Evolutionary conservation across 164 flowering plant genomes (phyloP), one percentile per base, ranked within the genome.

Genomic region (Litsea cubeba): DNA sequence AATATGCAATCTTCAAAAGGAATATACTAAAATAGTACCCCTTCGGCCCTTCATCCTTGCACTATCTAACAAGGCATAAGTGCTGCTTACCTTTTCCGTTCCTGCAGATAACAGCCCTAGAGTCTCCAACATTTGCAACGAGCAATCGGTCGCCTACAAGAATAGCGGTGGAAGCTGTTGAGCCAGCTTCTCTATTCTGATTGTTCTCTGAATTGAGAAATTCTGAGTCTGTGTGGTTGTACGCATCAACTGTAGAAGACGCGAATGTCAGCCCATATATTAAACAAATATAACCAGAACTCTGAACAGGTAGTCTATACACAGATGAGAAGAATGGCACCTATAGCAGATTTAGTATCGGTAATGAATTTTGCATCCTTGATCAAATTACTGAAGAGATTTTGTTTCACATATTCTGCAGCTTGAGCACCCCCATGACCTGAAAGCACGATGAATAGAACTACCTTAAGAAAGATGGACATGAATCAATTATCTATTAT

Each of bases 381-480:
- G 80, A 95, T 91, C 81, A 95, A 86, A 84, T 93, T 91, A 76
- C 92, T 93, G 84, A 91, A 95, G 72, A 95, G 97, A 75, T 95
- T 88, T 58, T 91, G 87, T 74, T 93, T 93, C 54, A 95, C 96
- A 86, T 93, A 95, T 69, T 95, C 99, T 69, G 99, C 99, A 70
- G 99, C 98, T 65, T 98, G 88, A 66, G 90, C 97, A 84, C 99
- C 99, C 1, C 98, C 99, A 83, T 95, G 98, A 75, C 98, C 98
- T 94, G 81, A 76, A 77, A 2, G 66, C 5, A 65, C 70, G 28
- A 66, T 67, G 46, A 40, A 40, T 40, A 40, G 46, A 40, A 40
- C 46, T 40, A 40, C 11, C 46, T 40, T 8, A 40, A 40, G 28
- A 18, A 12, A 67, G 32, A 67, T 67, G 69, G 22, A 67, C 49